Conservation (phyloP, 192 early-diverging fungal genomes). For the Entomortierella beljakovae region DNA sequence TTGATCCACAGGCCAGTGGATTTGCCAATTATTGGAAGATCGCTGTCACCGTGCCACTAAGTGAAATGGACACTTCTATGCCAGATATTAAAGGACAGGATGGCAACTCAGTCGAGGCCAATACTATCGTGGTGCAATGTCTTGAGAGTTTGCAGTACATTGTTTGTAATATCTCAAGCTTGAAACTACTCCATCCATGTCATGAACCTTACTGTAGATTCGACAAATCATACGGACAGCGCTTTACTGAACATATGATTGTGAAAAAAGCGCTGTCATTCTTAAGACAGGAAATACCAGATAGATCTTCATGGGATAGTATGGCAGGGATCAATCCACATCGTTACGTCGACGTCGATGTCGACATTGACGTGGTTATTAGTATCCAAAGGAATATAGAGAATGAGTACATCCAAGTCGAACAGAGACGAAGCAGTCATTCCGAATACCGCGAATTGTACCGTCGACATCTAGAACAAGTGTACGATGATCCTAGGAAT, state of each 20-base stretch:
- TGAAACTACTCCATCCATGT: constrained; percentile 17
- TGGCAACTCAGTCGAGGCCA: constrained; percentile 3
- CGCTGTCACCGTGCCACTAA: constrained; percentile 26
- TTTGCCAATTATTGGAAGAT: constrained; percentile 19
- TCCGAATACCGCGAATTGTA: not conserved
- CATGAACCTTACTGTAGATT: constrained; percentile 11
- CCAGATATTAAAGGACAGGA: not conserved
- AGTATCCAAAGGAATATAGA: constrained; percentile 1
- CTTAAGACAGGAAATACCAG: not conserved
- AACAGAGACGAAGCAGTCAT: not conserved
- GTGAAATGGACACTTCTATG: constrained; percentile 24
- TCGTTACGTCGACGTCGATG: too few relatives aligned
- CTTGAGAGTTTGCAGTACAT: constrained; percentile 22
- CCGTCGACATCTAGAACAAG: not conserved
- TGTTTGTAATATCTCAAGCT: constrained; percentile 13
- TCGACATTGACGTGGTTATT: constrained; percentile 7
- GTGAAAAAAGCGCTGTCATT: constrained; percentile 21
- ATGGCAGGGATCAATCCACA: constrained; percentile 11
- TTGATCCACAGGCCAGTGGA: constrained; percentile 14
- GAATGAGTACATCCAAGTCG: not conserved
- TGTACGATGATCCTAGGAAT: not conserved
- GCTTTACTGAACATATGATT: constrained; percentile 7
- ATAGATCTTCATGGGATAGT: constrained; percentile 9
- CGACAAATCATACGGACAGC: not conserved
- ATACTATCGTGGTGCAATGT: constrained; percentile 26